phyloP scores from a whole-genome alignment of 78 protist genomes.

The Dictyostelium purpureum region DNA sequence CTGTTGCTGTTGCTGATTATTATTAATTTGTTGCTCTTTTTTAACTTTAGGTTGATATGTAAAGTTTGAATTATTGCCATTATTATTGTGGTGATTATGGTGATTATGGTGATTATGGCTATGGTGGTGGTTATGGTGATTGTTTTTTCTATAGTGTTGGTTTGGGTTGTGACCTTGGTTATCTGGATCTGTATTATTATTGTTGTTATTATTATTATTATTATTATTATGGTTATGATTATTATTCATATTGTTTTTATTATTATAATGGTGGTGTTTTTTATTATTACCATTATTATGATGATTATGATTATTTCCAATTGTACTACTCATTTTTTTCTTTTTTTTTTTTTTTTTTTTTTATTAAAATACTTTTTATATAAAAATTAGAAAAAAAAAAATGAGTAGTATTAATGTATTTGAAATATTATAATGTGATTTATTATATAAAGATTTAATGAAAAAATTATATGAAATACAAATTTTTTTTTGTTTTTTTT shows the following conservation, averaged over 20 bases:
- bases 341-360: not conserved
- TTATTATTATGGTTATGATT: not conserved
- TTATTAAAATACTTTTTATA: not conserved
- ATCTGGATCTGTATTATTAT: not conserved
- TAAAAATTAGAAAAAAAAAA: not conserved
- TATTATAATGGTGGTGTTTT: slow-evolving; percentile 6
- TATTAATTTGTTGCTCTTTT: not conserved
- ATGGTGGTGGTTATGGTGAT: not conserved
- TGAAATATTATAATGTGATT: too few species aligned
- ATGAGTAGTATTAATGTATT: not conserved
- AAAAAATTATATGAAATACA: not conserved
- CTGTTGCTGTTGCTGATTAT: not conserved
- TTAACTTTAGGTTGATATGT: slow-evolving; percentile 14
- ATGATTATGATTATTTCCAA: not conserved
- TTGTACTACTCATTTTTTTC: not conserved
- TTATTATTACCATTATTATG: not conserved
- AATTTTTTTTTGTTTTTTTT: not conserved
- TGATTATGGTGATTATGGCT: not conserved
- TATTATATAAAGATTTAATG: too few species aligned
- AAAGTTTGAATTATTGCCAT: not conserved
- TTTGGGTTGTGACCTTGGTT: not conserved
- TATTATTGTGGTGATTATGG: not conserved
- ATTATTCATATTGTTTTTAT: slow-evolving; percentile 12
- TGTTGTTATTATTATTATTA: not conserved
- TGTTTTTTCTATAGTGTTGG: not conserved